Base-by-base conservation (phyloP, 129 eudicot species). In the Tagetes erecta region DNA sequence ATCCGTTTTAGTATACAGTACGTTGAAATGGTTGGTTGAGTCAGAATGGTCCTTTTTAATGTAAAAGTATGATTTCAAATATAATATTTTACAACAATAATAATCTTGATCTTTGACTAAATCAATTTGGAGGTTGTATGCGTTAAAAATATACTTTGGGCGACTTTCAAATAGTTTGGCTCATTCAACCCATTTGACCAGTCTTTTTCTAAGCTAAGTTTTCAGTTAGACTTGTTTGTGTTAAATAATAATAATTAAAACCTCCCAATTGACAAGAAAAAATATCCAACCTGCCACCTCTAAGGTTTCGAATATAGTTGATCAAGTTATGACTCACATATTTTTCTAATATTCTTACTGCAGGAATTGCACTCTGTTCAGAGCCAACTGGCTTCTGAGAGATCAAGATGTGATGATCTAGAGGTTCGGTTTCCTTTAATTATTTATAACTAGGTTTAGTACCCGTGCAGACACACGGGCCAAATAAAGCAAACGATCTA, bases 331-430 rank as follows among this genome's bases (percentile, higher is more conserved):
- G 2, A 79, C 36, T 14, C 41, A 80, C 75, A 45, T 73, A 30
- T 37, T 11, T 56, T 31, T 69, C 34, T 80, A 31, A 62, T 76
- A 64, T 33, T 47, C 68, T 73, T 68, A 47, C 74, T 84, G 64
- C 84, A 93, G 98, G 99, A 95, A 77, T 85, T 95, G 71, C 86
- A 75, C n/a, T 95, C 96, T 58, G 92, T 91, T 82, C 91, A 91
- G 82, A 86, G 82, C 58, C 99, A 95, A 76, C 85, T 95, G 70
- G 86, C 81, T 44, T 83, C 88, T 66, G 99, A 95, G 85, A 87
- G 90, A 84, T 95, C 96, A 80, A 85, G 99, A 95, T 95, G 99
- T 64, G 89, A 88, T 77, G 86, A 84, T 64, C 86, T 95, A 20
- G 99, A 95, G 99, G 98, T 92, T 58, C 62, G 40, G 35, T 75